Evolutionary conservation across 163 green algal genomes (phyloP).

Genomic region (Scenedesmus sp.): DNA sequence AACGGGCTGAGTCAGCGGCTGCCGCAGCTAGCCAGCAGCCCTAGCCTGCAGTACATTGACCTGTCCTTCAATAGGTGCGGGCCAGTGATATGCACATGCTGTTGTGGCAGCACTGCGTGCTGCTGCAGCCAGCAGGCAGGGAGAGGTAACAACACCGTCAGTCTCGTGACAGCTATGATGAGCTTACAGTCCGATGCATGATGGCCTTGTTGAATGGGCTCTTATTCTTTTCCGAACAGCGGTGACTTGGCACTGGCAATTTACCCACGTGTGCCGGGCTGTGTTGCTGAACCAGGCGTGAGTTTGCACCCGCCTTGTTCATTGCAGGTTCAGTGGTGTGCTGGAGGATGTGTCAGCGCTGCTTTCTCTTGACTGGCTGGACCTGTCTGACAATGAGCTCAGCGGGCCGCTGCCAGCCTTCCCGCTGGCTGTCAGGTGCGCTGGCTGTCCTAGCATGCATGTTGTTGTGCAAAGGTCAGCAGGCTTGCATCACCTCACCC

Average conservation of each 20-base stretch:
- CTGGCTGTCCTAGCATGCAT: neutral
- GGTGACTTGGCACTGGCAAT: too few relatives aligned
- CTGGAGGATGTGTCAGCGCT: slow-evolving; percentile 34
- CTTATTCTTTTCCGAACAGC: too few relatives aligned
- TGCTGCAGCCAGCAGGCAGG: too few relatives aligned
- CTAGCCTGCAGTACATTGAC: slow-evolving; percentile 45
- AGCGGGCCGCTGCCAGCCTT: slow-evolving; percentile 11
- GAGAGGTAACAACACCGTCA: too few relatives aligned
- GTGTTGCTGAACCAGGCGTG: too few relatives aligned
- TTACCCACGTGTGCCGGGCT: too few relatives aligned
- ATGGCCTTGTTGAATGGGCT: too few relatives aligned
- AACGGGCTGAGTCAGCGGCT: slow-evolving; percentile 26
- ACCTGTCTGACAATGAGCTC: slow-evolving; percentile 42
- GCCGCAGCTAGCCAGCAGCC: slow-evolving; percentile 3
- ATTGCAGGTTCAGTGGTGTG: neutral
- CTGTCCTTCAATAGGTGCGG: neutral
- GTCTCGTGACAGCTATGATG: too few relatives aligned
- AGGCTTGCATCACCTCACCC: too few relatives aligned
- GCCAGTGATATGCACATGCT: neutral
- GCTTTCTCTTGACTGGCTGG: slow-evolving; percentile 38
- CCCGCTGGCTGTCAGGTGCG: neutral
- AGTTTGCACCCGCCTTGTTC: neutral
- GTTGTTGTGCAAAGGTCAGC: too few relatives aligned
- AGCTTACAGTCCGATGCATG: too few relatives aligned
- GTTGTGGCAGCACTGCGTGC: neutral